Evolutionary conservation across 1,284 basidiomycete species (phyloP), one percentile per base, ranked within the genome.

Genomic region (Violaceomyces palustris): DNA sequence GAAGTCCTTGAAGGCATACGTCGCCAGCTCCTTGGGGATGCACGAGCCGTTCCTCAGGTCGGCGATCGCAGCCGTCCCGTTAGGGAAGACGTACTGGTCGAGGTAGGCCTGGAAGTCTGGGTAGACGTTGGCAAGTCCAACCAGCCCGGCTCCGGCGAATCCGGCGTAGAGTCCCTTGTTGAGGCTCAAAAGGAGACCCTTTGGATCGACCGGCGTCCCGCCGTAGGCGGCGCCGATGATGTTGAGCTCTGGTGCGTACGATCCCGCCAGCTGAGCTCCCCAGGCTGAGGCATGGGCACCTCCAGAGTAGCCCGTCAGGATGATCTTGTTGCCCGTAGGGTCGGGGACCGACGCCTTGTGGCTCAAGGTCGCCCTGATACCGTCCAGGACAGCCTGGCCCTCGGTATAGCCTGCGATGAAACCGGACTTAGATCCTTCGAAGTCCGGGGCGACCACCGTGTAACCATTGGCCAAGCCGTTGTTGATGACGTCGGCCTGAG

Each of bases 361-460:
- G 31, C 48, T 53, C 38, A 39, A 35, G 11, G 50, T 22, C 11
- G 64, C 67, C 26, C 54, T 48, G 30, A 69, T 60, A 7, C 49
- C 57, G 36, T 69, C 67, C 2, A 67, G 55, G 11, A 52, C 39
- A 6, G 63, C 61, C 29, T 51, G 51, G 18, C 62, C 67, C 42
- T 61, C 55, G 25, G 50, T 28, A 33, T 48, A 47, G 6, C 67
- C 67, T 32, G 62, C 64, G 19, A 64, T 58, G 39, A 60, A 63
- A 3, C 52, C 51, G 4, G 45, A 32, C 2, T 41, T 44, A n/a
- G 45, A 43, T 11, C 68, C 68, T 30, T 67, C 59, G 45, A 63
- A 54, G 39, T 72, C 69, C 17, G 67, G 36, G 11, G 57, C 51
- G 17, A 61, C 60, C 6, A 69, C 68, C 31, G 67, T 57, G 52